These are phyloP conservation scores for Chrysophaeum taylorii DNA, from an alignment of 352 stramenopile genomes.

Conservation along the genomic window DNA sequence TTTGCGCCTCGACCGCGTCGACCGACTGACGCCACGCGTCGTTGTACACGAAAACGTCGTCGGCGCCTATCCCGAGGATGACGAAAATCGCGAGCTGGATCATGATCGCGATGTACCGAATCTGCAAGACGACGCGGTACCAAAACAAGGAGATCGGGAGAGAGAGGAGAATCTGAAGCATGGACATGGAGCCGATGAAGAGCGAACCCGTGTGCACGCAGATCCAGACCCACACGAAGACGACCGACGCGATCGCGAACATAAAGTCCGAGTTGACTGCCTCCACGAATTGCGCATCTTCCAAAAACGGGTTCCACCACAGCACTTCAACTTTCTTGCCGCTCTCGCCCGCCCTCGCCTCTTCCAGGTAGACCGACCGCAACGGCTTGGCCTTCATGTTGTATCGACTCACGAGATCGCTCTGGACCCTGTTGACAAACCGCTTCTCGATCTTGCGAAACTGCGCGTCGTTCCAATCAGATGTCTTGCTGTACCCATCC, in stretches of 20 bases:
- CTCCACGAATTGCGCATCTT: background rate
- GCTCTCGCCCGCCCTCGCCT: no score
- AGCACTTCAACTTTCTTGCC: conserved; percentile 15
- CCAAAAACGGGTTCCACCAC: conserved; percentile 8
- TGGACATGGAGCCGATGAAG: conserved; percentile 26
- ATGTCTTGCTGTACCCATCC: background rate
- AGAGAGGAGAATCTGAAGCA: conserved; percentile 31
- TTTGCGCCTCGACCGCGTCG: conserved; percentile 8
- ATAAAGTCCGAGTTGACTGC: conserved; percentile 18
- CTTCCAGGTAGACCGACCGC: conserved; percentile 4
- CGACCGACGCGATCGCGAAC: conserved; percentile 21
- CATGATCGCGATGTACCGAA: conserved; percentile 25
- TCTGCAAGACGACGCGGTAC: conserved; percentile 28
- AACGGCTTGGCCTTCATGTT: background rate
- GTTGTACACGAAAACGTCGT: conserved; percentile 34
- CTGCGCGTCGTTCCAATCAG: background rate
- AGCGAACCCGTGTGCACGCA: conserved; percentile 17
- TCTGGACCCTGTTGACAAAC: background rate
- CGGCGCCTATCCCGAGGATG: conserved; percentile 33
- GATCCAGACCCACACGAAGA: conserved; percentile 26
- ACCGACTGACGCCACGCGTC: conserved; percentile 33
- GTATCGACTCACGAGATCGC: background rate
- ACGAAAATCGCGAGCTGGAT: conserved; percentile 35
- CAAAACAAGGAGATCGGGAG: conserved; percentile 31
- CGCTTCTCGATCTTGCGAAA: background rate